Evolutionary conservation across 2,329 filamentous ascomycete species (phyloP).

Genomic region (Cladosporium sphaerospermum): DNA sequence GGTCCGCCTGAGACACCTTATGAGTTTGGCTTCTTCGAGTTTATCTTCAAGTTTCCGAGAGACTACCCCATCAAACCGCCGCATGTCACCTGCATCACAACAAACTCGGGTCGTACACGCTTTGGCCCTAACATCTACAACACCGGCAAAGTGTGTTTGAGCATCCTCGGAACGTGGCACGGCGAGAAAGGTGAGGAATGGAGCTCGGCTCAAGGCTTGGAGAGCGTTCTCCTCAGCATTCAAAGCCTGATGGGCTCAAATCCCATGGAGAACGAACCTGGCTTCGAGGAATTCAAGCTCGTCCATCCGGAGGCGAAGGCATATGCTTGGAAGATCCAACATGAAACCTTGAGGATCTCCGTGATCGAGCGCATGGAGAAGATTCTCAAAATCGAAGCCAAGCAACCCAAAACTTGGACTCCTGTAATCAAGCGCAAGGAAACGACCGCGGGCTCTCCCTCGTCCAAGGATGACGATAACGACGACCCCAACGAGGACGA

Average conservation of each 20-base stretch:
- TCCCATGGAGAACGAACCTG: constrained; percentile 86
- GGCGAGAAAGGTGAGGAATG: constrained; percentile 88
- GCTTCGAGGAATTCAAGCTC: constrained; percentile 64
- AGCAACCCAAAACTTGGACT: constrained; percentile 21
- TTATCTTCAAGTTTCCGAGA: constrained; percentile 44
- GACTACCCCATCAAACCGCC: constrained; percentile 73
- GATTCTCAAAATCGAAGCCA: constrained; percentile 58
- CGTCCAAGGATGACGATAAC: neutral
- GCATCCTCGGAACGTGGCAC: constrained; percentile 70
- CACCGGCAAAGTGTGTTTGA: constrained; percentile 86
- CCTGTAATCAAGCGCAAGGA: neutral
- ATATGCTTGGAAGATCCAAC: constrained; percentile 61
- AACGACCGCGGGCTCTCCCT: neutral
- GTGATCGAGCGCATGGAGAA: constrained; percentile 81
- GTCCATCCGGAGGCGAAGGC: constrained; percentile 21
- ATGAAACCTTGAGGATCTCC: constrained; percentile 81
- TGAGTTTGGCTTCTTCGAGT: constrained; percentile 96
- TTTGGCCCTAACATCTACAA: constrained; percentile 98
- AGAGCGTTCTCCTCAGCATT: constrained; percentile 90
- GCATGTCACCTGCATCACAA: constrained; percentile 64
- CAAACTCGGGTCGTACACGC: constrained; percentile 77
- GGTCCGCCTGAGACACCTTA: constrained; percentile 93
- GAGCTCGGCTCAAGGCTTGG: constrained; percentile 91
- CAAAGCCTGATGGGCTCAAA: constrained; percentile 93
- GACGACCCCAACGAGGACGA: constrained; percentile 13